These are phyloP conservation scores for Malassezia arunalokei DNA, from an alignment of 1,284 basidiomycete species.

Conservation along the genomic window DNA sequence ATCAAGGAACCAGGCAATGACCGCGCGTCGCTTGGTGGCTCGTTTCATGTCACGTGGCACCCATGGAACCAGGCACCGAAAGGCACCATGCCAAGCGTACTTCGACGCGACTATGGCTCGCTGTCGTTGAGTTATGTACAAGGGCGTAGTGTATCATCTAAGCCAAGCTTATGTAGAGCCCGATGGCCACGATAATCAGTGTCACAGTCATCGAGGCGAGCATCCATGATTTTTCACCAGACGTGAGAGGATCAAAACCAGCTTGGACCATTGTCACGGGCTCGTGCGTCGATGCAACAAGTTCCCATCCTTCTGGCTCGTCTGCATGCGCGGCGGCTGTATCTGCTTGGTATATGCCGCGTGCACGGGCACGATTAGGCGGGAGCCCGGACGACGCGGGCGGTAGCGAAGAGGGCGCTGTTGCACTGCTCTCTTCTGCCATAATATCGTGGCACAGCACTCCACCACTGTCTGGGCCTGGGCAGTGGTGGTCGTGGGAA, in stretches of 20 bases:
- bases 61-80: neutral
- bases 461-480: no score
- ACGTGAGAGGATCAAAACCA: constrained; percentile 9
- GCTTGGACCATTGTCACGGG: neutral
- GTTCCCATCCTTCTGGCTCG: constrained; percentile 8
- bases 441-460: no score
- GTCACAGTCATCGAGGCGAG: neutral
- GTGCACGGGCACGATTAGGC: neutral
- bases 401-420: no score
- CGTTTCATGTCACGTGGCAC: neutral
- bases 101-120: no score
- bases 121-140: neutral
- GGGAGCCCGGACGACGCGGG: neutral
- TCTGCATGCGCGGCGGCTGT: neutral
- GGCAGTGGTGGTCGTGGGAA: no score
- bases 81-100: no score
- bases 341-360: neutral
- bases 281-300: neutral
- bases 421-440: no score
- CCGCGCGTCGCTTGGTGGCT: neutral
- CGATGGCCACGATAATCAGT: neutral
- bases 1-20: neutral
- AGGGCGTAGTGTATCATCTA: neutral
- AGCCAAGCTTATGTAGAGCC: constrained; percentile 3
- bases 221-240: constrained; percentile 11